Evolutionary conservation across 495 filamentous ascomycete species (phyloP).

Genomic region (Platismatia glauca): DNA sequence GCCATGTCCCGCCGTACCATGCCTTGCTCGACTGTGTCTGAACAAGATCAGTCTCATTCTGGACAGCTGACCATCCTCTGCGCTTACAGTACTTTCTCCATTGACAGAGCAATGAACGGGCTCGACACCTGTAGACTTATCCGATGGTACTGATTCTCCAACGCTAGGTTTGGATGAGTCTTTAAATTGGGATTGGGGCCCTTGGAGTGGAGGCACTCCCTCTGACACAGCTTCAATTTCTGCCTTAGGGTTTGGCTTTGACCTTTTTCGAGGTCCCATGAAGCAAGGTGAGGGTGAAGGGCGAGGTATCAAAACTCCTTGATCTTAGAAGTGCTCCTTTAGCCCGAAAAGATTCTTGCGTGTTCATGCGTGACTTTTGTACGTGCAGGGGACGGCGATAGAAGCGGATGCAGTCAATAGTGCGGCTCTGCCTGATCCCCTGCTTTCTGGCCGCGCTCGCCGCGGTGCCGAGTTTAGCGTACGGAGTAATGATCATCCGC

Average conservation of each 20-base stretch:
- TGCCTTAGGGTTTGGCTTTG: constrained; percentile 47
- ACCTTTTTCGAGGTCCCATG: constrained; percentile 55
- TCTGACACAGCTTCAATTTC: constrained; percentile 30
- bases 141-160: background rate
- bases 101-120: background rate
- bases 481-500: no score
- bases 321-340: background rate
- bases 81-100: constrained; percentile 7
- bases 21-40: constrained; percentile 33
- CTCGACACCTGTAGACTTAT: background rate
- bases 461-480: no score
- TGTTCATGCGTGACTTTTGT: no score
- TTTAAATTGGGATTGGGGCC: constrained; percentile 27
- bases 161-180: constrained; percentile 22
- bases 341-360: no score
- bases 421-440: no score
- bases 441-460: no score
- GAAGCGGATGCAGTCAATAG: no score
- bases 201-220: constrained; percentile 28
- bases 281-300: background rate
- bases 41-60: background rate
- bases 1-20: constrained; percentile 59
- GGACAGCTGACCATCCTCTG: background rate
- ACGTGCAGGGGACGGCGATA: no score
- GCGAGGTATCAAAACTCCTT: background rate